Evolutionary conservation across 768 basidiomycete species (phyloP), one percentile per base, ranked within the genome.

Genomic region (Rhizopogon vesiculosus): DNA sequence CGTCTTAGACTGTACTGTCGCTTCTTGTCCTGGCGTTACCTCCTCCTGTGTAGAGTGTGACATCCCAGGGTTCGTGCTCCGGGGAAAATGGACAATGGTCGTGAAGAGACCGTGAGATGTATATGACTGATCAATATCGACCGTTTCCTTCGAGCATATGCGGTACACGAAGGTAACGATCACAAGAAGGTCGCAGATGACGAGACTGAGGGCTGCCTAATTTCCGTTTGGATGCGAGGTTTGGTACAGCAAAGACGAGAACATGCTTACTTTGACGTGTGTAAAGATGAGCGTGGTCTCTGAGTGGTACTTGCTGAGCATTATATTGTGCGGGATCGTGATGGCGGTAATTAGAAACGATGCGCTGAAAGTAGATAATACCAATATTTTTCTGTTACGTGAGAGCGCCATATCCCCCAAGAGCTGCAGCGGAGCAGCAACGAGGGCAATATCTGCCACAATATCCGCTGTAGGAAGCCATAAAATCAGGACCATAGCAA

Each of bases 141-240:
- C 38, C 4, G 6, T 35, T 5, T 38, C 44, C 22, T 53, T 55
- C 39, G 16, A 25, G 29, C n/a, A 61, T 3, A 61, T n/a, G 16
- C 59, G 65, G 42, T 64, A 61, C 7, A 61, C 12, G 7, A 63
- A 67, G 13, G 61, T 31, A 18, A 65, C 61, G 29, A 69, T 57
- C 42, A 69, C 69, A 33, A 68, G 58, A 12, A 61, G 54, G 22
- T 67, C 64, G 56, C 67, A 69, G 7, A 69, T 54, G 40, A 69
- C 52, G 22, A 65, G 41, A 7, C 64, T 57, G 15, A 65, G 51
- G 7, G 69, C 63, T 3, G 60, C 22, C 67, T 66, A 33, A 33
- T 48, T 48, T 48, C 18, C 7, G 31, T 48, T n/a, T 5, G 25
- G 16, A 45, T 45, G 9, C 9, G 31, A 35, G 13, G 22, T 25